Percentiles rank a stretch among this genome's conserved stretches.
Conservation (phyloP, 805 yeast species). For the Metschnikowia kunwiensis region DNA sequence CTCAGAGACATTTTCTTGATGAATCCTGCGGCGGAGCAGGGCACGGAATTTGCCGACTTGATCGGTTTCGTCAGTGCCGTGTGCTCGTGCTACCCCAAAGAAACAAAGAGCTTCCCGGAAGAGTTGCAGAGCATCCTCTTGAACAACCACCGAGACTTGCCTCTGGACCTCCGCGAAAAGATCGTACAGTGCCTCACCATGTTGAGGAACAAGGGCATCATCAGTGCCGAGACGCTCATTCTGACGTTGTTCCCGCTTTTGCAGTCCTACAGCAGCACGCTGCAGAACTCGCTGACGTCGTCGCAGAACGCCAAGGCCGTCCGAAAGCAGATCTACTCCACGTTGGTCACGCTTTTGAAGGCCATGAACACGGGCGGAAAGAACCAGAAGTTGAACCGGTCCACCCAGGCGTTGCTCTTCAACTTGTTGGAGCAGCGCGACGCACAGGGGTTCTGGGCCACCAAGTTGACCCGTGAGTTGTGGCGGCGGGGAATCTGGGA, state of each 20-base stretch:
- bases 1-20: conserved; percentile 80
- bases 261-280: conserved; percentile 52
- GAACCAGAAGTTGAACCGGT: conserved; percentile 83
- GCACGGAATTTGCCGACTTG: conserved; percentile 67
- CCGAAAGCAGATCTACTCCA: conserved; percentile 76
- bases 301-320: conserved; percentile 75
- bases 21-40: conserved; percentile 48
- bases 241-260: conserved; percentile 87
- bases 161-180: conserved; percentile 87
- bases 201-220: conserved; percentile 81
- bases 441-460: conserved; percentile 89
- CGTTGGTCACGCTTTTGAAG: conserved; percentile 75
- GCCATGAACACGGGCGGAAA: conserved; percentile 84
- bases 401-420: conserved; percentile 90
- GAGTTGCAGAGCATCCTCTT: conserved; percentile 68
- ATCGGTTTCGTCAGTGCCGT: conserved; percentile 92
- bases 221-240: conserved; percentile 74
- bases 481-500: conserved; percentile 99
- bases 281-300: conserved; percentile 27
- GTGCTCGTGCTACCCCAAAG: conserved; percentile 83
- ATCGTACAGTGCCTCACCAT: conserved; percentile 84
- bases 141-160: conserved; percentile 75
- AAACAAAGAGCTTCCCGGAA: conserved; percentile 78
- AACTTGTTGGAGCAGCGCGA: conserved; percentile 78
- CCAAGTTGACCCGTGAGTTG: conserved; percentile 87